Evolutionary conservation across 192 early-diverging fungal species (phyloP).

Genomic region (Rhizophlyctis rosea): DNA sequence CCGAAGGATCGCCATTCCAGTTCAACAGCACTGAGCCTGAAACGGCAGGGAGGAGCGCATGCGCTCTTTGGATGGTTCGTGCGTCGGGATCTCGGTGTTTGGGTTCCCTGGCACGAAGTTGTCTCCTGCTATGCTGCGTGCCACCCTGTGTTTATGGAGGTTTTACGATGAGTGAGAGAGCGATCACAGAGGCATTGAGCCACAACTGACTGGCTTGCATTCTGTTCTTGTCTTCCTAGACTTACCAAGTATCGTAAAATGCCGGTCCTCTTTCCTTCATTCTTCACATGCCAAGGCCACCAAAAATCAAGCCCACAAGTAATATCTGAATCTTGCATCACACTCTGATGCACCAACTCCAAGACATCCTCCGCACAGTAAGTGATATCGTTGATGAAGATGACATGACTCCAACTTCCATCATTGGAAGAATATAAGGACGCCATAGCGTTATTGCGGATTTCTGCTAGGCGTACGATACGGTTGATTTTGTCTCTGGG

Average conservation of each 20-base stretch:
- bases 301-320: background rate
- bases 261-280: background rate
- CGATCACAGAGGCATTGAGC: background rate
- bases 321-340: background rate
- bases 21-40: constrained; percentile 53
- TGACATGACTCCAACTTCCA: background rate
- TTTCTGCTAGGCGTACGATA: constrained; percentile 44
- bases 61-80: background rate
- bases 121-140: background rate
- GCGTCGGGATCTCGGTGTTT: background rate
- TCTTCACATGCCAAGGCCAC: background rate
- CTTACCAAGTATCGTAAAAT: background rate
- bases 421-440: constrained; percentile 21
- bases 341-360: background rate
- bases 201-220: no score
- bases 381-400: constrained; percentile 10
- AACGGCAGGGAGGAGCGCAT: constrained; percentile 32
- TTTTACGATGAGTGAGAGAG: background rate
- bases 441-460: constrained; percentile 43
- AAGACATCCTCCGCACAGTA: background rate
- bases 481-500: constrained; percentile 25
- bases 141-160: background rate
- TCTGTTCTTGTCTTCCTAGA: background rate
- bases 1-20: constrained; percentile 41
- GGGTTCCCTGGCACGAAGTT: background rate